Conservation (phyloP, 805 yeast genomes). For the Candida tammaniensis region DNA sequence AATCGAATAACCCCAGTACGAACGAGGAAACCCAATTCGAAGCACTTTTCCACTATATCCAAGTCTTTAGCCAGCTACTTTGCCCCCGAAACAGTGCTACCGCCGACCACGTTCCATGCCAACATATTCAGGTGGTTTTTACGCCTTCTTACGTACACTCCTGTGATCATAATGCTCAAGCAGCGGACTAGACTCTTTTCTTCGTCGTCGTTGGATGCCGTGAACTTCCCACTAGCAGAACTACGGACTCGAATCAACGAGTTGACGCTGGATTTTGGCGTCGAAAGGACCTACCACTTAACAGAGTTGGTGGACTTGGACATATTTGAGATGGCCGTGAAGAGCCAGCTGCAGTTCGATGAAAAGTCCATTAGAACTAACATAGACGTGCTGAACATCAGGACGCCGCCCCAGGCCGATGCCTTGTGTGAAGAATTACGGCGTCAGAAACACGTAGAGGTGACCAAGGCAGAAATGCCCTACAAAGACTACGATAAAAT, state of each 20-base stretch:
- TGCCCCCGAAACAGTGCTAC: constrained; percentile 15
- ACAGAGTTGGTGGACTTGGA: constrained; percentile 28
- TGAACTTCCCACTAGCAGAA: constrained; percentile 21
- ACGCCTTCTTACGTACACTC: constrained; percentile 25
- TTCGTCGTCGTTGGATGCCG: constrained; percentile 18
- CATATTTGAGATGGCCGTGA: constrained; percentile 24
- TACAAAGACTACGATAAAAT: neutral
- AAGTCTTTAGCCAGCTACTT: constrained; percentile 25
- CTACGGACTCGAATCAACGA: no score
- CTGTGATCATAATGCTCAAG: constrained; percentile 27
- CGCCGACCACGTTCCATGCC: constrained; percentile 2
- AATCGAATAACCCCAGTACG: constrained; percentile 16
- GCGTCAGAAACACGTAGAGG: constrained; percentile 4
- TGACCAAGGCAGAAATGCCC: constrained; percentile 5
- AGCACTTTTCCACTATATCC: constrained; percentile 19
- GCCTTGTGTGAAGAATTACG: constrained; percentile 11
- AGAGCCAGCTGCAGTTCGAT: constrained; percentile 1
- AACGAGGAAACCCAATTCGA: constrained; percentile 1
- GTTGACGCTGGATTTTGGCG: no score
- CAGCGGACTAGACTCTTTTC: constrained; percentile 28
- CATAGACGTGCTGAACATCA: no score
- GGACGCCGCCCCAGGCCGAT: constrained; percentile 12
- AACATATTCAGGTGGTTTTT: constrained; percentile 30
- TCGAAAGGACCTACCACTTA: constrained; percentile 29
- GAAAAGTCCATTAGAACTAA: no score